Conservation (phyloP, 257 asterid genomes). For the Jaltomata sinuosa region DNA sequence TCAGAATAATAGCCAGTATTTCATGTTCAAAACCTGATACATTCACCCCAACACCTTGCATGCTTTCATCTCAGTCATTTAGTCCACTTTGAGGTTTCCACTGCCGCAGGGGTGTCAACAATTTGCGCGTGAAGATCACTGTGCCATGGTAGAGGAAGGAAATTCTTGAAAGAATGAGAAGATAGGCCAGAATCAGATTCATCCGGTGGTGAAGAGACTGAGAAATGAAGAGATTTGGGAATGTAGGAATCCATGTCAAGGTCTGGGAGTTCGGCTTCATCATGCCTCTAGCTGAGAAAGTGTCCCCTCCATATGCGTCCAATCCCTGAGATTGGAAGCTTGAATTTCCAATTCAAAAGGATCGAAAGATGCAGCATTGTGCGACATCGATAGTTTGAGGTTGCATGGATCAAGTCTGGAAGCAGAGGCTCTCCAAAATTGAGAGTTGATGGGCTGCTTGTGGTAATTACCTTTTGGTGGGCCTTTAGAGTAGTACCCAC, state of each 20-base stretch:
- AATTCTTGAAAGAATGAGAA: neutral
- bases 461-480: neutral
- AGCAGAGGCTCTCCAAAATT: neutral
- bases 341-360: neutral
- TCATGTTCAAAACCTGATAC: neutral
- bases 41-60: neutral
- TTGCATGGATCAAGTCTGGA: neutral
- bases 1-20: neutral
- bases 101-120: neutral
- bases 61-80: neutral
- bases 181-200: neutral
- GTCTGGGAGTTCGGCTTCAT: neutral
- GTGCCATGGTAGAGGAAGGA: neutral
- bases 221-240: neutral
- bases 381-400: neutral
- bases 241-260: neutral
- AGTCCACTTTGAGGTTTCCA: neutral
- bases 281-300: neutral
- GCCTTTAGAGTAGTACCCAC: neutral
- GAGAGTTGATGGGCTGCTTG: neutral
- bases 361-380: neutral
- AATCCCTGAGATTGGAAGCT: neutral
- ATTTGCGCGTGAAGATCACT: neutral
- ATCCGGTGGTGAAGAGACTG: no score
- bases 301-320: neutral